Base-by-base conservation (phyloP, 495 filamentous ascomycete genomes). In the Neurospora tetrasperma region DNA sequence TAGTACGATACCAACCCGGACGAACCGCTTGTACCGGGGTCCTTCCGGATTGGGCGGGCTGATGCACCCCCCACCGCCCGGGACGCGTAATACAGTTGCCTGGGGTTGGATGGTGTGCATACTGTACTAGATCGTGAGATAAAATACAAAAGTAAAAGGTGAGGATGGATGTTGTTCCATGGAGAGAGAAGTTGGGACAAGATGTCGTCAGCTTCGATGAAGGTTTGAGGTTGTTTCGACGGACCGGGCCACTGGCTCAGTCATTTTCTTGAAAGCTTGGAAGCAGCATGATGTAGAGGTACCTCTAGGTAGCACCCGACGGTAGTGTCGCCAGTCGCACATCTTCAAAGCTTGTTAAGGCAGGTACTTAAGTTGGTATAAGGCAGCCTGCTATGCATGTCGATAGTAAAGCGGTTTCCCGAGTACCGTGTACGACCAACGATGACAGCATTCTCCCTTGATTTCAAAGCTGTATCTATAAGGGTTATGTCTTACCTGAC, bases 41-140 rank as follows among this genome's bases (percentile, higher is more conserved):
- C 27, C 14, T 66, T 35, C 54, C 54, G 54, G 12, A 66, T 66
- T 38, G 54, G 54, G 54, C 27, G 54, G 31, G 54, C 54, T 31
- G 54, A 62, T 62, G 54, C 23, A 59, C 31, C 54, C 54, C 14
- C 54, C 54, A 66, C 7, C 12, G 54, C 35, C 54, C 54, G 54
- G 54, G 54, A 66, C 54, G 54, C 54, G 54, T 66, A 66, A 66
- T 35, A 66, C 54, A 66, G 54, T 66, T 66, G 54, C 54, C 54
- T 66, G 14, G 54, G 23, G 54, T 35, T 66, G 54, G 48, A 59
- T 23, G 48, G 48, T 54, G 10, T 59, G 48, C 35, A 38, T 38
- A 38, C 35, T 38, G 0, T 5, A 5, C 35, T 27, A 27, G 27
- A 59, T 59, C 20, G 54, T 66, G 27, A 66, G 54, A 66, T 66